phyloP scores from a whole-genome alignment of 345 rosid genomes.

The Linum usitatissimum region DNA sequence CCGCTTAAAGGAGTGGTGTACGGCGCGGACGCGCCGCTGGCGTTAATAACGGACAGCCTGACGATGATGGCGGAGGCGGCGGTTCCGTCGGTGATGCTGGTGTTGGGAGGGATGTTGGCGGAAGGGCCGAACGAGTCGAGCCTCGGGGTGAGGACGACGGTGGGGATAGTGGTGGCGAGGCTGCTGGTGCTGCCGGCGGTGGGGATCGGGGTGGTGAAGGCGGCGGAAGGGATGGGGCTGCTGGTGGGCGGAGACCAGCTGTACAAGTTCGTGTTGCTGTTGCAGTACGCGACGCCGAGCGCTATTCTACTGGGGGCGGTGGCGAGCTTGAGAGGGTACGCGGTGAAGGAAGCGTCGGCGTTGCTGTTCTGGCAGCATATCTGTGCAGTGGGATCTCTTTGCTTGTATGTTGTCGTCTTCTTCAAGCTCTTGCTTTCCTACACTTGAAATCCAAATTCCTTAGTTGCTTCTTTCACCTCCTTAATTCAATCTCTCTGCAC shows the following conservation, averaged over 20 bases:
- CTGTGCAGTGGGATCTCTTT: constrained; percentile 20
- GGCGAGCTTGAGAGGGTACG: constrained; percentile 27
- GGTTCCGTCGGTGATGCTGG: constrained; percentile 24
- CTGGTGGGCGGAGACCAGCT: constrained; percentile 20
- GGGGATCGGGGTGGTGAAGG: constrained; percentile 24
- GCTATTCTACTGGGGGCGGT: constrained; percentile 26
- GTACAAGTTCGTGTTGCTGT: constrained; percentile 31
- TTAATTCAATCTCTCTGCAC: background rate
- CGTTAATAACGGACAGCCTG: constrained; percentile 22
- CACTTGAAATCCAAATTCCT: background rate
- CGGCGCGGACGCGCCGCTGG: constrained; percentile 17
- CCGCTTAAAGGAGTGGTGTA: constrained; percentile 1
- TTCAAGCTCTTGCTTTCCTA: constrained; percentile 14
- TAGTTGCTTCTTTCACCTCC: background rate
- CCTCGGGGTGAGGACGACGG: constrained; percentile 29
- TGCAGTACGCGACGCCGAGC: constrained; percentile 38
- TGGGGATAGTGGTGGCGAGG: constrained; percentile 36
- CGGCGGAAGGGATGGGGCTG: constrained; percentile 25
- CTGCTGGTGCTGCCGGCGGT: constrained; percentile 30
- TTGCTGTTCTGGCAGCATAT: constrained; percentile 32
- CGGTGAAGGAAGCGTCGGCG: constrained; percentile 23
- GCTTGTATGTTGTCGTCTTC: constrained; percentile 16
- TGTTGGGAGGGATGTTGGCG: constrained; percentile 22
- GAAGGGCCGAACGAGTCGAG: constrained; percentile 29
- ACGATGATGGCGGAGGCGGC: constrained; percentile 16